Conservation (phyloP, 2,329 filamentous ascomycete genomes). For the Monosporascus sp. region DNA sequence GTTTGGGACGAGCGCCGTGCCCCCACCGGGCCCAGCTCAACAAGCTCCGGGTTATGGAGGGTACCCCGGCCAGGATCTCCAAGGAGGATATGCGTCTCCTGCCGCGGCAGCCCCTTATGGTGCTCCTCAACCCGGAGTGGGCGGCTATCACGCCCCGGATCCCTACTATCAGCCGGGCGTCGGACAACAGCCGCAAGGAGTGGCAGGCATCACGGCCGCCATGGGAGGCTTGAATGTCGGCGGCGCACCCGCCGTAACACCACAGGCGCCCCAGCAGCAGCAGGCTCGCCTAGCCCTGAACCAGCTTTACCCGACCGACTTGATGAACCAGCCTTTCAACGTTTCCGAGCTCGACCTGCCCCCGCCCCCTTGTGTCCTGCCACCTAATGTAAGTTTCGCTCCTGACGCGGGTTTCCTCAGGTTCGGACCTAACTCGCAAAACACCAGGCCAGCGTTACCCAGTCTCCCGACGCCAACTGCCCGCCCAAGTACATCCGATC, state of each 20-base stretch:
- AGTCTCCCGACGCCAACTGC: conserved; percentile 87
- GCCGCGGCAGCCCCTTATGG: conserved; percentile 31
- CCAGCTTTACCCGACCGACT: conserved; percentile 85
- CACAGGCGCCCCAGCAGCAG: conserved; percentile 43
- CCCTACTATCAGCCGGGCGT: conserved; percentile 58
- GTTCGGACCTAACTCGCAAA: conserved; percentile 31
- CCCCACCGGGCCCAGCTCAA: conserved; percentile 32
- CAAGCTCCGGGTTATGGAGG: conserved; percentile 50
- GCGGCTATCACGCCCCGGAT: conserved; percentile 63
- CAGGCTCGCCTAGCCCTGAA: conserved; percentile 60
- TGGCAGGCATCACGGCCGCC: conserved; percentile 74
- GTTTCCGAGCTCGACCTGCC: conserved; percentile 87
- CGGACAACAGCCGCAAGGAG: conserved; percentile 40
- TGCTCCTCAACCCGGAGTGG: conserved; percentile 41
- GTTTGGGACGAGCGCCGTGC: conserved; percentile 30
- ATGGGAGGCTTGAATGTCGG: conserved; percentile 84
- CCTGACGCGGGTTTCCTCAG: not conserved
- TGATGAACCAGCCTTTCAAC: conserved; percentile 89
- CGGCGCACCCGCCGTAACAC: conserved; percentile 45
- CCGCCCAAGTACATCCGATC: conserved; percentile 91
- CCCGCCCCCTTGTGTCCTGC: conserved; percentile 84
- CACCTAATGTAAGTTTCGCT: conserved; percentile 70
- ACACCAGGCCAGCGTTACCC: conserved; percentile 75
- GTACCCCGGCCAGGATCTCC: conserved; percentile 45
- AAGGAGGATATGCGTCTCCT: conserved; percentile 26